Percentiles rank a stretch among this genome's conserved stretches.
Evolutionary conservation across 2,329 filamentous ascomycete species (phyloP).

Genomic region (Coleophoma eucalyptorum): DNA sequence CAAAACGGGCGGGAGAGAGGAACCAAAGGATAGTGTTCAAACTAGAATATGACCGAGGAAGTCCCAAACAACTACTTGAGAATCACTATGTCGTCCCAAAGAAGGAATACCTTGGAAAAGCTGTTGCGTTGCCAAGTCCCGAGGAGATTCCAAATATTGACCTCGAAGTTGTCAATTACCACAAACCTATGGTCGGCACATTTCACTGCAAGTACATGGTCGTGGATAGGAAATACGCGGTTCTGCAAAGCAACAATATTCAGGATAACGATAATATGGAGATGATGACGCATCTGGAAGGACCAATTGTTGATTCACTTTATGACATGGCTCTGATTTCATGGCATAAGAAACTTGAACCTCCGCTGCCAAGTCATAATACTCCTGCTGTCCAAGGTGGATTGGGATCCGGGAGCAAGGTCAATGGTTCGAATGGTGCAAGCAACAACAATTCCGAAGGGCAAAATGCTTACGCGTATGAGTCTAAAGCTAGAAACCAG

Average conservation of each 20-base stretch:
- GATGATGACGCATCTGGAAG: slow-evolving; percentile 76
- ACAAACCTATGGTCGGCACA: slow-evolving; percentile 66
- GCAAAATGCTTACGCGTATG: slow-evolving; percentile 14
- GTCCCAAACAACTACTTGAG: slow-evolving; percentile 59
- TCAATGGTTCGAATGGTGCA: slow-evolving; percentile 18
- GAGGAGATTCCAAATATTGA: slow-evolving; percentile 69
- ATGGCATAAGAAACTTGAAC: slow-evolving; percentile 62
- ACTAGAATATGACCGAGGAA: slow-evolving; percentile 71
- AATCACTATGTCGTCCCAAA: slow-evolving; percentile 58
- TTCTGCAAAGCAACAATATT: slow-evolving; percentile 77
- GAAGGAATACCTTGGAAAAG: slow-evolving; percentile 52
- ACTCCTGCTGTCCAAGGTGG: slow-evolving; percentile 39
- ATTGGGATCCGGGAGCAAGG: slow-evolving; percentile 12
- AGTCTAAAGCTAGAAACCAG: slow-evolving; percentile 11
- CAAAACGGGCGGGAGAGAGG: slow-evolving; percentile 55
- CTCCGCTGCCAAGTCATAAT: slow-evolving; percentile 52
- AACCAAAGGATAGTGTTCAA: slow-evolving; percentile 62
- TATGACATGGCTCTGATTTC: slow-evolving; percentile 73
- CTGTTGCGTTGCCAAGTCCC: slow-evolving; percentile 56
- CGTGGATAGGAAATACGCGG: slow-evolving; percentile 66
- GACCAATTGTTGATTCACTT: slow-evolving; percentile 70
- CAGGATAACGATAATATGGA: slow-evolving; percentile 76
- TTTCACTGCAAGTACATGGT: slow-evolving; percentile 78
- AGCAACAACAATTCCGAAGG: slow-evolving; percentile 9
- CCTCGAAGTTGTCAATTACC: slow-evolving; percentile 70